Conservation (phyloP, 208 protist species). For the Porcisia hertigi region DNA sequence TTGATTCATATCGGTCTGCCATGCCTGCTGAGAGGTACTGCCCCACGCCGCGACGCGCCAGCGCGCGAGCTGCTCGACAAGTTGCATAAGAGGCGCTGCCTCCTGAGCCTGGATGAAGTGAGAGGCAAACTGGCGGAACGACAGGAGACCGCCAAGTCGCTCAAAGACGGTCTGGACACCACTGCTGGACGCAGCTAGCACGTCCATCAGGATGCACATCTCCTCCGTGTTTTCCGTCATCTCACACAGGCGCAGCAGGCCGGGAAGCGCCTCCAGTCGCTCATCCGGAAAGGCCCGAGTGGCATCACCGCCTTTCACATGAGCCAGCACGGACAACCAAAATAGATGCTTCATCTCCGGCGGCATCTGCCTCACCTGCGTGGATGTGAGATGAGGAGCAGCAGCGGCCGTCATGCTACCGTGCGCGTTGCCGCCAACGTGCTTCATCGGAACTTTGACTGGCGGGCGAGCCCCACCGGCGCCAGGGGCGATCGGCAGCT, state of each 20-base stretch:
- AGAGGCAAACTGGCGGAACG: slow-evolving; percentile 61
- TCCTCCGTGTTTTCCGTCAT: slow-evolving; percentile 58
- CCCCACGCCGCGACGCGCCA: slow-evolving; percentile 58
- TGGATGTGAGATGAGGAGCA: slow-evolving; percentile 23
- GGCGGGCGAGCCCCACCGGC: slow-evolving; percentile 18
- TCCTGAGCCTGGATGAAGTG: slow-evolving; percentile 41
- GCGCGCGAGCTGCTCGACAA: slow-evolving; percentile 62
- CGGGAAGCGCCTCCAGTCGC: slow-evolving; percentile 45
- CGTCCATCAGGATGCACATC: slow-evolving; percentile 57
- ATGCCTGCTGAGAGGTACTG: slow-evolving; percentile 60
- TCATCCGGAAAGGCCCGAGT: slow-evolving; percentile 63
- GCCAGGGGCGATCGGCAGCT: slow-evolving; percentile 27
- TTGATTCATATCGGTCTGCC: slow-evolving; percentile 56
- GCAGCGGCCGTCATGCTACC: slow-evolving; percentile 13
- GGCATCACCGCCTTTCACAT: slow-evolving; percentile 58
- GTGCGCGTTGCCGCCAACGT: slow-evolving; percentile 16
- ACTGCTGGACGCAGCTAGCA: slow-evolving; percentile 55
- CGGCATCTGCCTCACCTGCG: slow-evolving; percentile 53
- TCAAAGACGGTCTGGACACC: slow-evolving; percentile 71
- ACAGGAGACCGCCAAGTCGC: slow-evolving; percentile 61
- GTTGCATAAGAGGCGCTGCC: slow-evolving; percentile 38
- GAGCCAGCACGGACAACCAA: slow-evolving; percentile 67
- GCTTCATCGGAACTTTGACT: slow-evolving; percentile 32
- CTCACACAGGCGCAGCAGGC: slow-evolving; percentile 76
- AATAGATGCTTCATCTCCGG: slow-evolving; percentile 70